Conservation (phyloP, 1,284 basidiomycete genomes). For the Melanopsichium pennsylvanicum region DNA sequence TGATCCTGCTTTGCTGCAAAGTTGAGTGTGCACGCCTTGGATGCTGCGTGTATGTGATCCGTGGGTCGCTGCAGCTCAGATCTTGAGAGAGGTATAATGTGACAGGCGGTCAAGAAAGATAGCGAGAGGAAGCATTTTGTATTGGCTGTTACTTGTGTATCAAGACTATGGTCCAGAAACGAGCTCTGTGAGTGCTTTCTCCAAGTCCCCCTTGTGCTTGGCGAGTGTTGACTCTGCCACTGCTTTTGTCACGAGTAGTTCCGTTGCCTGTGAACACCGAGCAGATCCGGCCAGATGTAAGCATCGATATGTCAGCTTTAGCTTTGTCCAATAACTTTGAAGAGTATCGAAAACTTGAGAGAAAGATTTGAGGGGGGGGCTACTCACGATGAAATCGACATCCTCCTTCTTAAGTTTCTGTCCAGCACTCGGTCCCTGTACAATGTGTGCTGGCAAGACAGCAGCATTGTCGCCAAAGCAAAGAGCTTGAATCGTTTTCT, state of each 20-base stretch:
- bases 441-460: slow-evolving; percentile 29
- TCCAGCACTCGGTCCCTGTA: slow-evolving; percentile 34
- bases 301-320: too few relatives aligned
- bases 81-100: too few relatives aligned
- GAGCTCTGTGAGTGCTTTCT: slow-evolving; percentile 34
- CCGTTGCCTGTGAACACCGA: slow-evolving; percentile 9
- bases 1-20: too few relatives aligned
- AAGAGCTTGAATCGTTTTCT: slow-evolving; percentile 51
- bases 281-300: too few relatives aligned
- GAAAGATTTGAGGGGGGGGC: not conserved
- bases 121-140: too few relatives aligned
- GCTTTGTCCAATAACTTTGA: too few relatives aligned
- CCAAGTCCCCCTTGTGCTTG: slow-evolving; percentile 43
- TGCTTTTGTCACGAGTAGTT: slow-evolving; percentile 38
- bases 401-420: slow-evolving; percentile 58
- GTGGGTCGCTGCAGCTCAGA: too few relatives aligned
- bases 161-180: slow-evolving; percentile 18
- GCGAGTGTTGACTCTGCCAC: slow-evolving; percentile 48
- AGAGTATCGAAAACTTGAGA: too few relatives aligned
- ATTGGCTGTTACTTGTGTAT: not conserved
- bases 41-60: too few relatives aligned
- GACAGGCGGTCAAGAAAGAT: too few relatives aligned
- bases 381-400: slow-evolving; percentile 54
- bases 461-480: slow-evolving; percentile 54
- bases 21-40: too few relatives aligned